Evolutionary conservation across 75 land plant genomes (phyloP).

Genomic region (Pinus taeda): DNA sequence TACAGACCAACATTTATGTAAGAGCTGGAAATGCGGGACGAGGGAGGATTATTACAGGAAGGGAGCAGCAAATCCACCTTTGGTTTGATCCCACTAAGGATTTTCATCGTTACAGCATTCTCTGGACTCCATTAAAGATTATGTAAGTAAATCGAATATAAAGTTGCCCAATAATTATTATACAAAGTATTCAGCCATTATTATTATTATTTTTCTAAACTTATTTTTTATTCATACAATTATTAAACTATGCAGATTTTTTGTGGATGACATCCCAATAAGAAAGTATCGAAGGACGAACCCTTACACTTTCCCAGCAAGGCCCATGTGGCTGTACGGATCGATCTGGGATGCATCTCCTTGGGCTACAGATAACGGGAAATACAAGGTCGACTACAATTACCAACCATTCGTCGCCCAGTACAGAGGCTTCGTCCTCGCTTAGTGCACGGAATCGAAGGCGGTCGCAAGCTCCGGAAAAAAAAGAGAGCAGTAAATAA

Average conservation of each 20-base stretch:
- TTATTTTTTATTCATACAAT: no score
- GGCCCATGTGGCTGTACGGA: conserved; percentile 77
- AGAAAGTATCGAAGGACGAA: conserved; percentile 45
- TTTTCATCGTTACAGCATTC: conserved; percentile 60
- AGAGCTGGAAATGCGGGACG: conserved; percentile 7
- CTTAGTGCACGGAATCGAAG: conserved; percentile 40
- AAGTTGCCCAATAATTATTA: no score
- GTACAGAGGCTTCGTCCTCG: conserved; percentile 40
- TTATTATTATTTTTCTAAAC: no score
- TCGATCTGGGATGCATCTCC: conserved; percentile 89
- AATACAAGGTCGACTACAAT: conserved; percentile 66
- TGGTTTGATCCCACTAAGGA: conserved; percentile 71
- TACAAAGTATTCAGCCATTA: no score
- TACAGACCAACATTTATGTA: conserved; percentile 64
- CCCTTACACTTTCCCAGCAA: conserved; percentile 43
- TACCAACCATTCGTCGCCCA: conserved; percentile 64
- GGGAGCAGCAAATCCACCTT: conserved; percentile 50
- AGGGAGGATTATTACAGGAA: conserved; percentile 30
- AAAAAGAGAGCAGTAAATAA: no score
- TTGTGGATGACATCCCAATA: conserved; percentile 60
- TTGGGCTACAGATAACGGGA: conserved; percentile 81
- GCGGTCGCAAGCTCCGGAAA: conserved; percentile 12
- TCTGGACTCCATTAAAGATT: conserved; percentile 56
- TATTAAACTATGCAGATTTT: conserved; percentile 32
- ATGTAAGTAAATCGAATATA: conserved; percentile 36